Conservation (phyloP, 2,329 filamentous ascomycete genomes). For the Arthrinium phaeospermum region DNA sequence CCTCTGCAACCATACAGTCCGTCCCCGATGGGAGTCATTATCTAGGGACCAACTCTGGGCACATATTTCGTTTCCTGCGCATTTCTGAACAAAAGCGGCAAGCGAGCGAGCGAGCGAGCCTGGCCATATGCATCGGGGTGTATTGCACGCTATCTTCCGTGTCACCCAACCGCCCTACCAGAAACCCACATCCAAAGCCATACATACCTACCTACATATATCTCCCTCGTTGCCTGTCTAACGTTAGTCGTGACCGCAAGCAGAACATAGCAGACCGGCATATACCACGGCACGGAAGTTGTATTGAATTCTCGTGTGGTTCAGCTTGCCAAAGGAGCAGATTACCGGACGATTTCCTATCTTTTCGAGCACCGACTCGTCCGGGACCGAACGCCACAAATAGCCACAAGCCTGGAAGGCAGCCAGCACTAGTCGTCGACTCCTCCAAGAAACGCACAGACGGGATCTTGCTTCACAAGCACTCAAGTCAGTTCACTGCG, state of each 20-base stretch:
- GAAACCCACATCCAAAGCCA: neutral
- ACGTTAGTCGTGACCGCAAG: neutral
- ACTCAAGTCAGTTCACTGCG: constrained; percentile 3
- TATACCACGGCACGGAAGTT: neutral
- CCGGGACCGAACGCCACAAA: neutral
- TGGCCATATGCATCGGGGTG: neutral
- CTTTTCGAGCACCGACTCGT: neutral
- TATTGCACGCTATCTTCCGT: neutral
- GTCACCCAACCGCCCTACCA: neutral
- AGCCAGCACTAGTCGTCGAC: neutral
- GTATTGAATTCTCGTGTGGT: neutral
- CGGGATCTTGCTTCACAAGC: constrained; percentile 11
- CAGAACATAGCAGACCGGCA: constrained; percentile 3
- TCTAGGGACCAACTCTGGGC: neutral
- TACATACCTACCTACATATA: neutral
- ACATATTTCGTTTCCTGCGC: neutral
- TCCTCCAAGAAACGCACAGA: constrained; percentile 14
- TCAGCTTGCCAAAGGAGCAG: neutral
- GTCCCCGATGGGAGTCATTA: neutral
- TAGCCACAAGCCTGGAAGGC: constrained; percentile 8
- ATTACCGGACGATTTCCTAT: neutral
- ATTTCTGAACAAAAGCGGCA: neutral
- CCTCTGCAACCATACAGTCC: neutral
- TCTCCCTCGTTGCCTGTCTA: neutral
- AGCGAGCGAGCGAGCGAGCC: constrained; percentile 4